Percentiles rank a stretch among this genome's conserved stretches.
Evolutionary conservation across 257 asterid genomes (phyloP).

Genomic region (Lantana camara): DNA sequence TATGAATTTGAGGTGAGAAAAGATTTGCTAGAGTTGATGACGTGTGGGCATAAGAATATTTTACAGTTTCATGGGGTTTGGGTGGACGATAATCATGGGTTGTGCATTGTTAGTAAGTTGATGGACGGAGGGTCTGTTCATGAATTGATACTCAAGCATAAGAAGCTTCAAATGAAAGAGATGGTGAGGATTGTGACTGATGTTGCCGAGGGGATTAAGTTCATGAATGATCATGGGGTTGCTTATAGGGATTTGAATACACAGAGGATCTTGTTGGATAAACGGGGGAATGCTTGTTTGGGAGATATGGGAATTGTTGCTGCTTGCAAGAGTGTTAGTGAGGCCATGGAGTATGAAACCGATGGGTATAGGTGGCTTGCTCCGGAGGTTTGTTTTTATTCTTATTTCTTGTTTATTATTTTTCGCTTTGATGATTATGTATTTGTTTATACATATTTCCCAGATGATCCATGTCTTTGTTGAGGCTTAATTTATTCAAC

Average conservation of each 20-base stretch:
- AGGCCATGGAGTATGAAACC: slow-evolving; percentile 96
- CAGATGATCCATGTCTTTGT: background rate
- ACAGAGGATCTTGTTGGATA: slow-evolving; percentile 81
- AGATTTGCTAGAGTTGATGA: slow-evolving; percentile 87
- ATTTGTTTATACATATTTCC: too few species aligned
- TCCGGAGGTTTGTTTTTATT: slow-evolving; percentile 78
- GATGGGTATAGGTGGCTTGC: slow-evolving; percentile 99
- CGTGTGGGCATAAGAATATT: slow-evolving; percentile 85
- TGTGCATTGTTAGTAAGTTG: slow-evolving; percentile 85
- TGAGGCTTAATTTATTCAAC: background rate
- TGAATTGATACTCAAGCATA: slow-evolving; percentile 69
- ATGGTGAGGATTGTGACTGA: slow-evolving; percentile 66
- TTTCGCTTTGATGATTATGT: too few species aligned
- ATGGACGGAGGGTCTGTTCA: slow-evolving; percentile 93
- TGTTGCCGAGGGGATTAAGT: slow-evolving; percentile 86
- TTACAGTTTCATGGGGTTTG: slow-evolving; percentile 80
- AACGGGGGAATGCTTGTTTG: slow-evolving; percentile 85
- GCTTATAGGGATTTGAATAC: slow-evolving; percentile 87
- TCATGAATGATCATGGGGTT: slow-evolving; percentile 91
- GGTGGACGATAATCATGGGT: slow-evolving; percentile 78
- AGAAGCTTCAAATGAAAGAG: slow-evolving; percentile 76
- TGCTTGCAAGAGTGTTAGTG: slow-evolving; percentile 85
- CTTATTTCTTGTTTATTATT: slow-evolving; percentile 6
- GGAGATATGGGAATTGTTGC: slow-evolving; percentile 94
- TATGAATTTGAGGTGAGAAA: slow-evolving; percentile 79